phyloP scores from a whole-genome alignment of 2,329 filamentous ascomycete species.

The Ceratocystis ficicola region DNA sequence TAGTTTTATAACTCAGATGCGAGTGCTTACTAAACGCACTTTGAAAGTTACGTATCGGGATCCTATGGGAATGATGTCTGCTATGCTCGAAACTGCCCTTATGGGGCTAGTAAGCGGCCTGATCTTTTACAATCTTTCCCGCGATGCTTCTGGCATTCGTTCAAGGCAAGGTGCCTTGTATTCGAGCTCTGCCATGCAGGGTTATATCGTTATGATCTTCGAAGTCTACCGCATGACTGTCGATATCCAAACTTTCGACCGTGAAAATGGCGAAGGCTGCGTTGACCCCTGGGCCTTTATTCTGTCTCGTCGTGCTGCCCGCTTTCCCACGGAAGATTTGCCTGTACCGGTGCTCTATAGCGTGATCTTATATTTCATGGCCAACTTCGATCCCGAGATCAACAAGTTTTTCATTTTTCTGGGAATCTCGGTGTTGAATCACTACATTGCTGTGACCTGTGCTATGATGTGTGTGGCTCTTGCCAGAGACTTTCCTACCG shows the following conservation, averaged over 20 bases:
- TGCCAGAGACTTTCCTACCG: conserved; percentile 55
- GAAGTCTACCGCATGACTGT: conserved; percentile 64
- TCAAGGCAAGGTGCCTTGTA: conserved; percentile 63
- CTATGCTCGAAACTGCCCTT: conserved; percentile 53
- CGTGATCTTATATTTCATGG: conserved; percentile 66
- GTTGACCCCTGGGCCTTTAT: conserved; percentile 58
- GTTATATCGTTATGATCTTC: conserved; percentile 63
- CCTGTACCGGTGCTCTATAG: conserved; percentile 61
- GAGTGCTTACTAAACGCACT: conserved; percentile 55
- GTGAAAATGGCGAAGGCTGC: conserved; percentile 61
- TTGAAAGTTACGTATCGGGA: conserved; percentile 64
- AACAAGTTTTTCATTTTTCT: conserved; percentile 62
- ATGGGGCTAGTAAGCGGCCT: conserved; percentile 64
- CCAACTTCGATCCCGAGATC: conserved; percentile 53
- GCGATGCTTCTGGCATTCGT: conserved; percentile 58
- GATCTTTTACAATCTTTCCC: conserved; percentile 55
- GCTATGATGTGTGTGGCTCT: conserved; percentile 56
- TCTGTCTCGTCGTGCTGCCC: conserved; percentile 55
- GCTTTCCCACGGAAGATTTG: conserved; percentile 58
- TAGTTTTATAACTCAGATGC: conserved; percentile 48
- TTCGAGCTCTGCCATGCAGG: conserved; percentile 57
- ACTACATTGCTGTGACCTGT: conserved; percentile 62
- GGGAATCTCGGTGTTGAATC: conserved; percentile 52
- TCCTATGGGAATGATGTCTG: conserved; percentile 61
- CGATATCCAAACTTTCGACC: conserved; percentile 64